Base-by-base conservation (phyloP, 2,329 filamentous ascomycete genomes). In the Venturia carpophila region DNA sequence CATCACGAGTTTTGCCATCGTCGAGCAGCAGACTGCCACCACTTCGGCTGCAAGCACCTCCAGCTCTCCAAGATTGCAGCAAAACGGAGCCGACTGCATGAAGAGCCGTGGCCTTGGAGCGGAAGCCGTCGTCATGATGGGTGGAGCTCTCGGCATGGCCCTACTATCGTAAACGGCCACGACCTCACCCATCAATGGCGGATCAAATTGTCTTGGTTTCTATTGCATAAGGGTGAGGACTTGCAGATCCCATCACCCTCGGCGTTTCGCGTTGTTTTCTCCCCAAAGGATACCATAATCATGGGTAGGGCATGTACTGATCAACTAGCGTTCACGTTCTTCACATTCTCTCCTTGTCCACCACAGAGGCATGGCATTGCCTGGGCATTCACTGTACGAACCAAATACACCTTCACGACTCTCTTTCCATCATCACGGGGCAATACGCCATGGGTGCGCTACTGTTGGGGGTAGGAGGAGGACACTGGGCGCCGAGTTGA, bases 1-100 rank as follows among this genome's bases (percentile, higher is more conserved):
- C 5, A 37, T 66, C 37, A 67, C 65, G 19, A 37, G n/a, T n/a
- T 62, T 62, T 37, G 65, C 64, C 15, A 34, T 52, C 34, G 63
- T 67, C 1, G 65, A 24, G n/a, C 60, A 39, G 9, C 19, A 24
- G 11, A 41, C 49, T 27, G 39, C 63, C 11, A 49, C 55, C 17
- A 17, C 64, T 6, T 41, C 64, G 5, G 45, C 37, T 39, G 27
- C 43, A 19, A 24, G 52, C 42, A n/a, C 21, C 21, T 42, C 64
- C 27, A 58, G 24, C 21, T 21, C 24, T 30, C 64, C 64, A 30
- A 45, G 27, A 49, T 55, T 65, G 15, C 64, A 65, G 24, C 64
- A 65, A 39, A 64, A 52, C 39, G 63, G 63, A 24, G 63, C 52
- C 10, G 45, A 55, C 19, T 60, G 63, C 52, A 24, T 64, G 19